A percentile compares a stretch with the other conserved stretches of the same genome.
These are phyloP conservation scores for Candida gorgasii DNA, from an alignment of 805 yeast species.

Conservation along the genomic window DNA sequence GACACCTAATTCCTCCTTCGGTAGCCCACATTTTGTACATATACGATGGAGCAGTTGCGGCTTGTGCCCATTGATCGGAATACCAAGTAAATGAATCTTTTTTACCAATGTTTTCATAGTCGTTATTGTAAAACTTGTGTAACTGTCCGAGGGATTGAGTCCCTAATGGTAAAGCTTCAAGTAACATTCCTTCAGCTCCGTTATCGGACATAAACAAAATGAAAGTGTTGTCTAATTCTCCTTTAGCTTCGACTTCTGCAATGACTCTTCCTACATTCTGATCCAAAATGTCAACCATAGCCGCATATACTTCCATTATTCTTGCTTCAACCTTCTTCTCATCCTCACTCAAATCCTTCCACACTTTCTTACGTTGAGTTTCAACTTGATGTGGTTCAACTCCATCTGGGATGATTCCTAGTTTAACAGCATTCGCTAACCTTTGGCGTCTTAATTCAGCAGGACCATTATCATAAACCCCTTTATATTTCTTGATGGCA, in stretches of 20 bases:
- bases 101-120: slow-evolving; percentile 49
- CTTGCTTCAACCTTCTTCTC: slow-evolving; percentile 40
- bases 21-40: slow-evolving; percentile 59
- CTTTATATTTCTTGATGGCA: slow-evolving; percentile 47
- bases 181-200: slow-evolving; percentile 63
- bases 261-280: slow-evolving; percentile 51
- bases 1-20: slow-evolving; percentile 63
- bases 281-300: slow-evolving; percentile 61
- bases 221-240: slow-evolving; percentile 54
- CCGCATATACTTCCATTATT: slow-evolving; percentile 61
- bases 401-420: slow-evolving; percentile 49
- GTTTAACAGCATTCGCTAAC: slow-evolving; percentile 37
- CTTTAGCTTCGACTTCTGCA: slow-evolving; percentile 38
- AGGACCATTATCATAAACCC: slow-evolving; percentile 52
- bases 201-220: slow-evolving; percentile 63
- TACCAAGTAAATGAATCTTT: slow-evolving; percentile 51
- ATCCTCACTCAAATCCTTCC: slow-evolving; percentile 43
- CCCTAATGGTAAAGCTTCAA: slow-evolving; percentile 51
- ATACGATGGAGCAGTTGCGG: slow-evolving; percentile 57
- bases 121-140: slow-evolving; percentile 34
- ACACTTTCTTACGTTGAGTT: slow-evolving; percentile 42
- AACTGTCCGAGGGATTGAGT: slow-evolving; percentile 3
- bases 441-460: slow-evolving; percentile 40
- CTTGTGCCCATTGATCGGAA: slow-evolving; percentile 62
- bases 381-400: slow-evolving; percentile 46